Conservation (phyloP, 176 grass and related monocot genomes). For the Lolium multiflorum region DNA sequence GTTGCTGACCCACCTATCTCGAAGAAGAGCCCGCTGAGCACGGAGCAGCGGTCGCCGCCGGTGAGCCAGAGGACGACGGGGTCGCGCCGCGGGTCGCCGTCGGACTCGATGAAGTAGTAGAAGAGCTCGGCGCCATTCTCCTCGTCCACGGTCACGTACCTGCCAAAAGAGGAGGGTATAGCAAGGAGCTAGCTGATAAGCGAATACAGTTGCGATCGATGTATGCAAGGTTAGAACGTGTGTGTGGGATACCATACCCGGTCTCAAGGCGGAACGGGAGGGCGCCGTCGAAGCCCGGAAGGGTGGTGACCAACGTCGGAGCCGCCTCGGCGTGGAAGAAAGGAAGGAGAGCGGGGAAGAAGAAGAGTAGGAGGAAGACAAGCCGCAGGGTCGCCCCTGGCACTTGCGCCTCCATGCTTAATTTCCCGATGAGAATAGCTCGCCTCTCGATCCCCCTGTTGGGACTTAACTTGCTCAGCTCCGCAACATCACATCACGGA, state of each 20-base stretch:
- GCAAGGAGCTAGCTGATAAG: neutral
- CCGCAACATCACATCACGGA: too few relatives aligned
- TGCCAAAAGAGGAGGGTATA: neutral
- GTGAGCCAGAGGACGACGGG: constrained; percentile 42
- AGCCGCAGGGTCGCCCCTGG: neutral
- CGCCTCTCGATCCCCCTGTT: too few relatives aligned
- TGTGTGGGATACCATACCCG: neutral
- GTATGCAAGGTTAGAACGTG: too few relatives aligned
- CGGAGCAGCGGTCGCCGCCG: constrained; percentile 42
- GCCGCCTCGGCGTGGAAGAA: neutral
- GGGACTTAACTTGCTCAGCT: too few relatives aligned
- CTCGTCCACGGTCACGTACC: constrained; percentile 49
- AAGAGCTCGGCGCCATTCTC: constrained; percentile 38
- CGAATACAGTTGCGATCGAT: neutral
- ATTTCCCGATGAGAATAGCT: too few relatives aligned
- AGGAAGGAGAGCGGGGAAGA: neutral
- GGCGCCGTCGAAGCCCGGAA: constrained; percentile 6
- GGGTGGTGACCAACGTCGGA: constrained; percentile 3
- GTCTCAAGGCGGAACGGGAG: constrained; percentile 26
- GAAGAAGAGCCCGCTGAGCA: constrained; percentile 25
- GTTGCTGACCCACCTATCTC: constrained; percentile 28
- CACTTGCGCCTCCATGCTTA: neutral
- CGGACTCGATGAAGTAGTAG: constrained; percentile 56
- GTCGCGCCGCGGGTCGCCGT: constrained; percentile 15
- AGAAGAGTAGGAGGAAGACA: neutral